Evolutionary conservation across 768 basidiomycete species (phyloP), one percentile per base, ranked within the genome.

Genomic region (Pilatotrama ljubarskyi): DNA sequence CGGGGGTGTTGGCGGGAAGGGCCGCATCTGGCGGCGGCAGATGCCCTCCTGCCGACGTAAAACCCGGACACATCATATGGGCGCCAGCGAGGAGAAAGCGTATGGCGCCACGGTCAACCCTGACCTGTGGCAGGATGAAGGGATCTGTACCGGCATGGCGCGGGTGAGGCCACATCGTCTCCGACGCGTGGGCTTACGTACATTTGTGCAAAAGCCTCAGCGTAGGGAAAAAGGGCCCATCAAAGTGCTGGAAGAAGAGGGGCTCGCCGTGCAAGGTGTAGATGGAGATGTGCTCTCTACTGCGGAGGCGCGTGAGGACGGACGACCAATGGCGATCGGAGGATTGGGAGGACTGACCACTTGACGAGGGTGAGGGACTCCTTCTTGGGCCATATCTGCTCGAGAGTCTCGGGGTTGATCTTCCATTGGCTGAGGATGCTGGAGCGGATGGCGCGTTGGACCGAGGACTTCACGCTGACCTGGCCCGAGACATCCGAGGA

Each of bases 381-480:
- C 80, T 98, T 99, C 90, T 98, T 99, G 2, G 95, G 93, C 97
- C 97, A 99, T 51, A 99, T 83, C 67, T 83, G 83, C 70, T 99
- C 97, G 29, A 98, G 77, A 2, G 87, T 85, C 63, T 91, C 92
- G 41, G 84, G 81, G 62, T 87, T 84, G 51, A 92, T 82, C 67
- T 86, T 90, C 82, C 93, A 90, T 72, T 96, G 94, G 18, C 88
- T 82, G 49, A 97, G 79, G 32, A 97, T 77, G 44, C 79, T 80
- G 22, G 87, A 77, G 56, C 97, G 87, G 74, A 98, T 94, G 65
- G 84, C 82, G 69, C 97, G 83, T 72, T 98, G 96, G 7, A 93
- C 88, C 24, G 95, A 98, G 35, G 93, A 87, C 74, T 98, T 98
- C 59, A 98, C 84, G 38, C 90, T 90, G 13, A 93, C 94, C 65